phyloP scores from a whole-genome alignment of 2,329 filamentous ascomycete genomes.

The Xylaria sp. region DNA sequence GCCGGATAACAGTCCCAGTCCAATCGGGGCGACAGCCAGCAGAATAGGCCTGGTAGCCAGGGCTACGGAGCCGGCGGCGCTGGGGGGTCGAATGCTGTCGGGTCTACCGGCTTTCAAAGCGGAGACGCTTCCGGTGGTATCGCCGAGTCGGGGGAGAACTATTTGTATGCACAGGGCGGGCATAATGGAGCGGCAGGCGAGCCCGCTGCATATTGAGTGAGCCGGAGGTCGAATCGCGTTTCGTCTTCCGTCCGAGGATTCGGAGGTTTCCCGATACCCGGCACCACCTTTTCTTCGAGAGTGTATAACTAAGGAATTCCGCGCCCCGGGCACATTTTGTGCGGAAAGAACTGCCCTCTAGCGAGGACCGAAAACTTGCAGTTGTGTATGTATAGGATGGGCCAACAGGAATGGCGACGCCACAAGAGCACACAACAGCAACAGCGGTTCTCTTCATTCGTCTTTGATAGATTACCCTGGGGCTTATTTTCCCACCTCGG shows the following conservation, averaged over 20 bases:
- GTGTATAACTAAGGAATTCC: slow-evolving; percentile 50
- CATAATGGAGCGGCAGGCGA: slow-evolving; percentile 69
- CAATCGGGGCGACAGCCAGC: slow-evolving; percentile 69
- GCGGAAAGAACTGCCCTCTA: slow-evolving; percentile 13
- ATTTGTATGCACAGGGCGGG: slow-evolving; percentile 64
- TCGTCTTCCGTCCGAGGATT: slow-evolving; percentile 28
- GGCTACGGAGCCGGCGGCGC: slow-evolving; percentile 59
- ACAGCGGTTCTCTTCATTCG: slow-evolving; percentile 38
- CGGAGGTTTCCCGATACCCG: slow-evolving; percentile 36
- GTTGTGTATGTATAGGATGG: slow-evolving; percentile 46
- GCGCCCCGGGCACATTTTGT: slow-evolving; percentile 26
- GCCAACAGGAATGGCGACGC: slow-evolving; percentile 37
- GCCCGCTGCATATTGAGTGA: slow-evolving; percentile 55
- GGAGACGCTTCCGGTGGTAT: slow-evolving; percentile 57
- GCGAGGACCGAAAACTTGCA: slow-evolving; percentile 20
- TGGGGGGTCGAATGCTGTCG: slow-evolving; percentile 53
- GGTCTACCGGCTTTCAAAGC: slow-evolving; percentile 56
- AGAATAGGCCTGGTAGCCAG: slow-evolving; percentile 62
- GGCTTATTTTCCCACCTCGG: slow-evolving; percentile 40
- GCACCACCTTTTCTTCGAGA: slow-evolving; percentile 43
- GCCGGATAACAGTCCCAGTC: slow-evolving; percentile 77
- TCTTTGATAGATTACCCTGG: slow-evolving; percentile 48
- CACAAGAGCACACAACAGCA: slow-evolving; percentile 39
- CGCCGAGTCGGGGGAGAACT: slow-evolving; percentile 57
- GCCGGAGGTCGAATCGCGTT: slow-evolving; percentile 11